These are phyloP conservation scores for Stramenopiles sp. DNA, from an alignment of 352 stramenopile species.

Conservation along the genomic window DNA sequence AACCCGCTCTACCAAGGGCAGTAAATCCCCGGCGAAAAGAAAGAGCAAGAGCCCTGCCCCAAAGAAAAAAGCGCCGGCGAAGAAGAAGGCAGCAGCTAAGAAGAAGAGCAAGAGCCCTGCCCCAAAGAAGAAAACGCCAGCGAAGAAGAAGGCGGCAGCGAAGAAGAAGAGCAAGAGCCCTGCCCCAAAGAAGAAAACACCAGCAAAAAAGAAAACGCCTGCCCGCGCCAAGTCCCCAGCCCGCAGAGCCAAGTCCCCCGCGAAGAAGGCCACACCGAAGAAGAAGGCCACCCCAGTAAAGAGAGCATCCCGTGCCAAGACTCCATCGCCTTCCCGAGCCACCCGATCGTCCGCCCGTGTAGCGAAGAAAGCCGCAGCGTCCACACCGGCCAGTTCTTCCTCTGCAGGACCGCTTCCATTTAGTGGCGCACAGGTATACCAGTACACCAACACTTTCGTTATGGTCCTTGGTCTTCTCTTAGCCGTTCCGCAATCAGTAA, in stretches of 20 bases:
- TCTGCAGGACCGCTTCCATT: too few species aligned
- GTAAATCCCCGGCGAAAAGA: too few species aligned
- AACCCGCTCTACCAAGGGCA: too few species aligned
- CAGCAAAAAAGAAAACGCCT: background rate
- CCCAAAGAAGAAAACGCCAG: conserved; percentile 1
- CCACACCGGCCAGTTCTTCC: too few species aligned
- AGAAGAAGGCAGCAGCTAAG: background rate
- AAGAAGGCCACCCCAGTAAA: background rate
- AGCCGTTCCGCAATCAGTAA: too few species aligned
- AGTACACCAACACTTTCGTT: too few species aligned
- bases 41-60: background rate
- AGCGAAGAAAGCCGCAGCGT: too few species aligned
- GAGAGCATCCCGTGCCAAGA: too few species aligned
- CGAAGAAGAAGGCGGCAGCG: background rate
- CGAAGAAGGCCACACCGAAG: background rate
- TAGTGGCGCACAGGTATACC: too few species aligned
- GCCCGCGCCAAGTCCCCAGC: background rate
- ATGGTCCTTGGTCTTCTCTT: too few species aligned
- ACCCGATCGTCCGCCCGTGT: too few species aligned
- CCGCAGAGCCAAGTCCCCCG: background rate
- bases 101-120: background rate
- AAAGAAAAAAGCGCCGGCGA: conserved; percentile 1
- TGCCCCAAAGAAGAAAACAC: background rate
- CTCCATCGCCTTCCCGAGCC: too few species aligned
- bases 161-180: background rate